These are phyloP conservation scores for Asterionellopsis glacialis DNA, from an alignment of 108 stramenopile species.

Conservation along the genomic window DNA sequence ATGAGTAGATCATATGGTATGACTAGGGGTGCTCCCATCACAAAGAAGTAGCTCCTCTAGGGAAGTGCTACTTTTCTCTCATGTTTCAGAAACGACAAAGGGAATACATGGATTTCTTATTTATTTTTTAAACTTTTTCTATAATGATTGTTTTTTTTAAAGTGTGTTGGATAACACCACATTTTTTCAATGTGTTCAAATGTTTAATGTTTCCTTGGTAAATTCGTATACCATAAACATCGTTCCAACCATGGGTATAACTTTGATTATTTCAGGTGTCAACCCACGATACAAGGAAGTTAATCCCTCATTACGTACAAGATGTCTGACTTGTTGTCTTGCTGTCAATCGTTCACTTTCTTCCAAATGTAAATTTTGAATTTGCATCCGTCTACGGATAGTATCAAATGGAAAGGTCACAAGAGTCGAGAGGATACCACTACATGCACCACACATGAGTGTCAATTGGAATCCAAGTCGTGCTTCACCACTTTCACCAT, in stretches of 20 bases:
- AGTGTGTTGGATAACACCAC: too few relatives aligned
- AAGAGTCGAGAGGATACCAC: constrained; percentile 69
- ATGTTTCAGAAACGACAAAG: too few relatives aligned
- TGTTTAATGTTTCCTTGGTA: constrained; percentile 67
- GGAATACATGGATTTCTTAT: too few relatives aligned
- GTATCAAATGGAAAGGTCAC: constrained; percentile 92
- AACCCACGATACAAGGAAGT: constrained; percentile 86
- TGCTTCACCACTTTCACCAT: constrained; percentile 70
- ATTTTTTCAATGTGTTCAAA: constrained; percentile 8
- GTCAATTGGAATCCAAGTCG: constrained; percentile 70
- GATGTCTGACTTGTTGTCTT: constrained; percentile 41
- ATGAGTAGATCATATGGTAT: too few relatives aligned
- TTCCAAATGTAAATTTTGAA: constrained; percentile 77
- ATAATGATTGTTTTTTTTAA: too few relatives aligned
- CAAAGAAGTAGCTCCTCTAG: too few relatives aligned
- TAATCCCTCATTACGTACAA: constrained; percentile 68
- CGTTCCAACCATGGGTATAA: constrained; percentile 92
- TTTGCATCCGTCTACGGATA: constrained; percentile 87
- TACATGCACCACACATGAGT: constrained; percentile 74
- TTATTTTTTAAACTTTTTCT: too few relatives aligned
- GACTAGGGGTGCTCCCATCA: too few relatives aligned
- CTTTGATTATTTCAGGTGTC: constrained; percentile 89
- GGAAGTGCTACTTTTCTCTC: too few relatives aligned
- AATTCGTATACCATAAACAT: constrained; percentile 91
- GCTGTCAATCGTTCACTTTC: constrained; percentile 53